Conservation (phyloP, 129 eudicot species). For the Mikania micrantha region DNA sequence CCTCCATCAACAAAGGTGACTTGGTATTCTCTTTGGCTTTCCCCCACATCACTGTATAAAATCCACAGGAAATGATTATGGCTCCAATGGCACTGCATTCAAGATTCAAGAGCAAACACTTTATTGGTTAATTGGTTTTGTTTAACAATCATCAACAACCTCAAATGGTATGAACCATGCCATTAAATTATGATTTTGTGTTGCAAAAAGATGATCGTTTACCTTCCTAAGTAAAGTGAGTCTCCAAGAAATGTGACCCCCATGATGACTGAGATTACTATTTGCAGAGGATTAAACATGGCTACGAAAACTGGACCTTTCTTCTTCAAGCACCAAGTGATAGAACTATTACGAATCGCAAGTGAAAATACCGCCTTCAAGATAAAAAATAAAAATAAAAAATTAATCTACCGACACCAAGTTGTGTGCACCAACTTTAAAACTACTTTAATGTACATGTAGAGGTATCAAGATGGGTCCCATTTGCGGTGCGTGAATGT, state of each 20-base stretch:
- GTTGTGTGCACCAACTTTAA: background rate
- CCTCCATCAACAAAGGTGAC: background rate
- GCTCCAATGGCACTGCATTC: constrained; percentile 22
- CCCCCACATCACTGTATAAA: constrained; percentile 25
- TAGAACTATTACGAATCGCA: background rate
- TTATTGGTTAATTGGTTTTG: too few relatives aligned
- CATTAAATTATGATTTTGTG: too few relatives aligned
- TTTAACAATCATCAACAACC: too few relatives aligned
- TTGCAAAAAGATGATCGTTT: background rate
- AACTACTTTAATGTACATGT: background rate
- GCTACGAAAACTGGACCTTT: constrained; percentile 27
- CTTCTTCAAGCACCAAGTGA: constrained; percentile 22
- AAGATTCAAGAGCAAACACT: background rate
- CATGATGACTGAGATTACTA: constrained; percentile 10
- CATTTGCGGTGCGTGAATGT: too few relatives aligned
- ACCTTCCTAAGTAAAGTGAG: constrained; percentile 29
- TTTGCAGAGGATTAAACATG: constrained; percentile 20
- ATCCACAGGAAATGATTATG: background rate
- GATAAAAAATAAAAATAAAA: background rate
- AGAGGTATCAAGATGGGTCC: background rate
- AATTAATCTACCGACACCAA: constrained; percentile 5
- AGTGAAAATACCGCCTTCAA: constrained; percentile 14
- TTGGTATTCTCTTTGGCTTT: constrained; percentile 12
- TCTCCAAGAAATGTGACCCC: constrained; percentile 31
- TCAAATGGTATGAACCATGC: too few relatives aligned